Evolutionary conservation across 352 stramenopile species (phyloP), one percentile per base, ranked within the genome.

Genomic region (Globisporangium takayamanum): DNA sequence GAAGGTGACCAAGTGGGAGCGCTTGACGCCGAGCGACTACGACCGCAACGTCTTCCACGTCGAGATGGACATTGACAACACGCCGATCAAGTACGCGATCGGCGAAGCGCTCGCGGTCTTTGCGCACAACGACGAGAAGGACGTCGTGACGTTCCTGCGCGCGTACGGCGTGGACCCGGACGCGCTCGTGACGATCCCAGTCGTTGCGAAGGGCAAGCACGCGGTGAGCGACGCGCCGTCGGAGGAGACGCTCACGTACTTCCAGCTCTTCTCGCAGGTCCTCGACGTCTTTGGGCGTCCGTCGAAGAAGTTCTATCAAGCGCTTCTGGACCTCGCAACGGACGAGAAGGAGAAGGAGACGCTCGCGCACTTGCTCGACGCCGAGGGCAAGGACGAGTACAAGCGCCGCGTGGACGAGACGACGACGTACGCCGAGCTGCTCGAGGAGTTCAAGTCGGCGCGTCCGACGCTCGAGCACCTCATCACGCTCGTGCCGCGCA

Each of bases 1-100:
- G 54, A 71, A 62, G 25, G 78, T 93, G 50, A 91, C 78, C 50
- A 89, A 89, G 57, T 91, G 81, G 74, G 68, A 88, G 60, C 80
- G 86, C 28, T 68, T 95, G 45, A 95, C 86, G 16, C 86, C 86
- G 0, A 59, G 55, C 14, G 80, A 89, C 62, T 95, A 95, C 72
- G 78, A 73, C 60, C 82, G 86, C 41, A 91, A 95, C 64, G 86
- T 95, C 39, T 91, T 92, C 71, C 86, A 94, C 67, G 56, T 94
- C 49, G 82, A 91, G 58, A 90, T 95, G 73, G 86, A 94, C 70
- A 92, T 87, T 52, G 85, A 63, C 22, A 83, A 84, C 68, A 89
- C 77, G 20, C 67, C 66, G 37, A 87, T 95, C 66, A 78, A 82
- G 76, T 95, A 95, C 78, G 72, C 76, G 50, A 92, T 92, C 55